These are phyloP conservation scores for Trichoderma semiorbis DNA, from an alignment of 2,329 filamentous ascomycete genomes.

Conservation along the genomic window DNA sequence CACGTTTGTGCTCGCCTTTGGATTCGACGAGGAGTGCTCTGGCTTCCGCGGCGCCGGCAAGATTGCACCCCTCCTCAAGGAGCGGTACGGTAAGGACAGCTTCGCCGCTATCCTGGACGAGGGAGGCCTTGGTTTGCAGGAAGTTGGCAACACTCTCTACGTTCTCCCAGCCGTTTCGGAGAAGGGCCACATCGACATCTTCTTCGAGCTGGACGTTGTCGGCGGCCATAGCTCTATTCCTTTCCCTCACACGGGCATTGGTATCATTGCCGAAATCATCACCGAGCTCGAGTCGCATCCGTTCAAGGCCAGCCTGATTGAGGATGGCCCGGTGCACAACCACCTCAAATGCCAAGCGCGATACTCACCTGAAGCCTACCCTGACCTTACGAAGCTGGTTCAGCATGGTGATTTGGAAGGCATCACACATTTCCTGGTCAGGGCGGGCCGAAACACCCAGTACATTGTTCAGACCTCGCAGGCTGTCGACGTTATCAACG, in stretches of 20 bases:
- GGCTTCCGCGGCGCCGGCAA: conserved; percentile 54
- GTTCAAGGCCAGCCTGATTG: conserved; percentile 45
- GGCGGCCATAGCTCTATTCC: conserved; percentile 61
- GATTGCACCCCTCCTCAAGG: conserved; percentile 48
- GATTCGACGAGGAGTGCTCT: conserved; percentile 63
- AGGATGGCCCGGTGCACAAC: conserved; percentile 53
- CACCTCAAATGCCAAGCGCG: conserved; percentile 56
- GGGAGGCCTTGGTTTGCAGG: conserved; percentile 54
- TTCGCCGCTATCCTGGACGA: conserved; percentile 62
- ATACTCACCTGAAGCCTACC: conserved; percentile 49
- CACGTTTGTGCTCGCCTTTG: conserved; percentile 58
- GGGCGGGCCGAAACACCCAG: conserved; percentile 26
- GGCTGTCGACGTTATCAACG: conserved; percentile 57
- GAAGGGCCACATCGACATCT: conserved; percentile 60
- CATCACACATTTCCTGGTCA: conserved; percentile 29
- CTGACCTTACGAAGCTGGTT: conserved; percentile 38
- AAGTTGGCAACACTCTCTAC: conserved; percentile 45
- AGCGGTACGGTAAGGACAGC: conserved; percentile 53
- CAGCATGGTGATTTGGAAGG: conserved; percentile 29
- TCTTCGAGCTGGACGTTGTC: conserved; percentile 52
- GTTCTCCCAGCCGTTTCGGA: conserved; percentile 59
- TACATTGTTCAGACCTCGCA: conserved; percentile 60
- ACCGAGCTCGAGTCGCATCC: conserved; percentile 59
- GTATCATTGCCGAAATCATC: conserved; percentile 64
- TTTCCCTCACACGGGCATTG: conserved; percentile 65